A percentile compares a stretch with the other conserved stretches of the same genome.
phyloP scores from a whole-genome alignment of 257 asterid species.

The Nicotiana tabacum region DNA sequence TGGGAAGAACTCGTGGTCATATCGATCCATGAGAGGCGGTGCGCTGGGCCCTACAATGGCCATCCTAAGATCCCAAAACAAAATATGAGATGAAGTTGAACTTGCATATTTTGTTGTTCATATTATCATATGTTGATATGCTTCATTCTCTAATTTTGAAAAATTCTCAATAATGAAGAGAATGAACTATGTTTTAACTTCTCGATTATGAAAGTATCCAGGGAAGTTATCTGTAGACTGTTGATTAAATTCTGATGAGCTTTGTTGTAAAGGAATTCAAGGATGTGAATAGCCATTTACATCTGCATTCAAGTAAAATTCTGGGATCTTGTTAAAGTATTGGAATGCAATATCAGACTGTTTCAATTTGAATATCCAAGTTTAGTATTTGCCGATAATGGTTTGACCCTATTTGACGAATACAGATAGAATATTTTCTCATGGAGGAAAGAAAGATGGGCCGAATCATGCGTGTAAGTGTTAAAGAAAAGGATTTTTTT shows the following conservation, averaged over 20 bases:
- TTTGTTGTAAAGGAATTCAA: background rate
- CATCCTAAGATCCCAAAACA: constrained; percentile 52
- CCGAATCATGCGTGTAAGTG: no score
- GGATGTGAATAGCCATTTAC: background rate
- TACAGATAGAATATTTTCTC: no score
- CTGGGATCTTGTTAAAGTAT: no score
- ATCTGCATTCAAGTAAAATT: background rate
- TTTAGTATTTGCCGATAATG: no score
- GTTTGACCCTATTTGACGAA: no score
- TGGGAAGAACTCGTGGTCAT: constrained; percentile 46
- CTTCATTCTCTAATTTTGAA: constrained; percentile 3
- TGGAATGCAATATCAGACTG: no score
- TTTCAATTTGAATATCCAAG: no score
- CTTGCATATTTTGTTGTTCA: background rate
- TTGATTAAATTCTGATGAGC: background rate
- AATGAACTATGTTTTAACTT: background rate
- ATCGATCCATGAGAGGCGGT: constrained; percentile 56
- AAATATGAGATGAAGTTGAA: constrained; percentile 21
- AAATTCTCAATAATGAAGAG: background rate
- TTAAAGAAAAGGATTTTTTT: no score
- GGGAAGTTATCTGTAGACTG: background rate
- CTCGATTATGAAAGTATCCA: background rate
- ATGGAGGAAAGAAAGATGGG: no score
- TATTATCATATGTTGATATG: background rate
- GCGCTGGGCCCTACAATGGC: constrained; percentile 77